phyloP scores from a whole-genome alignment of 345 rosid species.

The Salix exigua region DNA sequence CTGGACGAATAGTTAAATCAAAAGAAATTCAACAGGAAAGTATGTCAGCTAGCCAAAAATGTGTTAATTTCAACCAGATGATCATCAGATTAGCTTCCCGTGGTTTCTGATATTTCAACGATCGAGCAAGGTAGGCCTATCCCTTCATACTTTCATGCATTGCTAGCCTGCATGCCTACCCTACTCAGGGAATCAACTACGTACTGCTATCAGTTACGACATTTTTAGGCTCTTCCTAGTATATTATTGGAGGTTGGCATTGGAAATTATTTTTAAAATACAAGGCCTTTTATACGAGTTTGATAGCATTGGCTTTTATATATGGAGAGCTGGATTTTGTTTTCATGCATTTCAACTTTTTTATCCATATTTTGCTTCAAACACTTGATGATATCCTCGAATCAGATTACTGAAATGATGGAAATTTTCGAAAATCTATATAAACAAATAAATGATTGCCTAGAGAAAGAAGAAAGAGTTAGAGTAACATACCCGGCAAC shows the following conservation, averaged over 20 bases:
- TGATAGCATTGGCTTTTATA: neutral
- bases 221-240: neutral
- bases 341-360: neutral
- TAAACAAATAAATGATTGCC: neutral
- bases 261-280: neutral
- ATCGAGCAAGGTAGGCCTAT: neutral
- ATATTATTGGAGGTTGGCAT: neutral
- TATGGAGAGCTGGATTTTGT: neutral
- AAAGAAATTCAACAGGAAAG: neutral
- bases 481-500: constrained; percentile 20
- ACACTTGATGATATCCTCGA: neutral
- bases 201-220: neutral
- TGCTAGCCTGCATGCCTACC: neutral
- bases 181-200: neutral
- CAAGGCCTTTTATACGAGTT: neutral
- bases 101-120: neutral
- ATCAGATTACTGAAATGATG: too few species aligned
- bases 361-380: neutral
- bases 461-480: neutral
- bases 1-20: too few species aligned
- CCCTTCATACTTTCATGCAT: neutral
- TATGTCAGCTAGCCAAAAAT: neutral
- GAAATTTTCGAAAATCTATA: neutral
- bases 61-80: too few species aligned
- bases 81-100: too few species aligned